Evolutionary conservation across 2,329 filamentous ascomycete species (phyloP).

Genomic region (Paecilomyces variotii): DNA sequence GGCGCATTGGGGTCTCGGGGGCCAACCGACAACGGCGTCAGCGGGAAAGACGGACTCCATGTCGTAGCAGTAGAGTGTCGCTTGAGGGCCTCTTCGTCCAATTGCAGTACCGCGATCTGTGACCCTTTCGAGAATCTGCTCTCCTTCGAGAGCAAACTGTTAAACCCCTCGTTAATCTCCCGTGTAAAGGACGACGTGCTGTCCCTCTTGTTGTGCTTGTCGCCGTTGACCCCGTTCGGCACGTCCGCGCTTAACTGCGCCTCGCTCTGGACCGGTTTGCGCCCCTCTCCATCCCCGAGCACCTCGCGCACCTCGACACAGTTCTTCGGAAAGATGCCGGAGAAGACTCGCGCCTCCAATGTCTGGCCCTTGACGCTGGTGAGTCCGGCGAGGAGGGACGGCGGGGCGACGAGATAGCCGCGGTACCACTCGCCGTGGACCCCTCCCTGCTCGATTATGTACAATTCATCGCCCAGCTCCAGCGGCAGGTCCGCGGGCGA

Average conservation of each 20-base stretch:
- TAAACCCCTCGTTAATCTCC: slow-evolving; percentile 14
- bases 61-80: slow-evolving; percentile 22
- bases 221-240: slow-evolving; percentile 21
- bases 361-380: slow-evolving; percentile 88
- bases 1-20: slow-evolving; percentile 53
- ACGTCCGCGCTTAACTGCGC: slow-evolving; percentile 28
- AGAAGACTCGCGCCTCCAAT: slow-evolving; percentile 91
- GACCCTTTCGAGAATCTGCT: slow-evolving; percentile 29
- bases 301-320: slow-evolving; percentile 94
- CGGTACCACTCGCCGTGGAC: slow-evolving; percentile 81
- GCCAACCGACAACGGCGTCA: slow-evolving; percentile 25
- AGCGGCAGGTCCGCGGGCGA: slow-evolving; percentile 86
- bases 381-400: slow-evolving; percentile 82
- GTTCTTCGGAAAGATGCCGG: slow-evolving; percentile 91
- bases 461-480: slow-evolving; percentile 95
- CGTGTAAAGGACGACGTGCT: slow-evolving; percentile 20
- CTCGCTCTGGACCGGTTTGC: slow-evolving; percentile 24
- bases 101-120: slow-evolving; percentile 30
- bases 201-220: slow-evolving; percentile 18
- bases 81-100: slow-evolving; percentile 25
- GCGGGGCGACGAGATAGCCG: slow-evolving; percentile 89
- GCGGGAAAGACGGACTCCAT: slow-evolving; percentile 21
- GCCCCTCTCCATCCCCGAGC: slow-evolving; percentile 61
- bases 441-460: slow-evolving; percentile 95
- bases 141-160: slow-evolving; percentile 21